Evolutionary conservation across 2,329 filamentous ascomycete genomes (phyloP).

Genomic region (Fusarium decemcellulare): DNA sequence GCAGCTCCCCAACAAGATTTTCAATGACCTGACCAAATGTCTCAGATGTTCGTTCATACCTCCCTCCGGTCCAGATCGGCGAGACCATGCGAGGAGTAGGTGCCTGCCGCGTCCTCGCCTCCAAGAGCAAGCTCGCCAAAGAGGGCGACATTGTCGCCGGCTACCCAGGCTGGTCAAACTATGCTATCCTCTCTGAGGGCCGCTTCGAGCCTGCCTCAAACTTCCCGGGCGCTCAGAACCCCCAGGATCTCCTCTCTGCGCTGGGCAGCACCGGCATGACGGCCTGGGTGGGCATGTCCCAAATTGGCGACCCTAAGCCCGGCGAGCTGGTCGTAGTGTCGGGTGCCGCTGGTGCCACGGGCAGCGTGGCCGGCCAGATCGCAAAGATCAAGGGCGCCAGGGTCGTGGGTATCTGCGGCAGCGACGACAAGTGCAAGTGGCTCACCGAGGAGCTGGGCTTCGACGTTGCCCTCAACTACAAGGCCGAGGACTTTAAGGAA

Average conservation of each 20-base stretch:
- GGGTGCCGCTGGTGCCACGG: conserved; percentile 84
- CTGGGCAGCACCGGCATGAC: conserved; percentile 80
- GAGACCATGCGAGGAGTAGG: conserved; percentile 76
- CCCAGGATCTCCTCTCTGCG: conserved; percentile 73
- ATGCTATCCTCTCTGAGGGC: conserved; percentile 70
- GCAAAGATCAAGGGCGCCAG: conserved; percentile 77
- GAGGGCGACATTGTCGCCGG: conserved; percentile 71
- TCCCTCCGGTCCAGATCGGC: conserved; percentile 77
- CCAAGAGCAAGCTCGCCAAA: conserved; percentile 67
- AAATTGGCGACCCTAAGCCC: conserved; percentile 76
- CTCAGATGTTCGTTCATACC: conserved; percentile 68
- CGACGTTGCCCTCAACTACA: conserved; percentile 79
- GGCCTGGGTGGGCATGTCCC: conserved; percentile 81
- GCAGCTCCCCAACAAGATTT: background rate
- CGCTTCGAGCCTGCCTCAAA: conserved; percentile 58
- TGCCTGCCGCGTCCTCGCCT: conserved; percentile 74
- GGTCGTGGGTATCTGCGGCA: conserved; percentile 77
- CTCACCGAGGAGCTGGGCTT: conserved; percentile 75
- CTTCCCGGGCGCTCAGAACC: conserved; percentile 57
- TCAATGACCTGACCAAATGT: conserved; percentile 1
- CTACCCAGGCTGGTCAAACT: conserved; percentile 75
- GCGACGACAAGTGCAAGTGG: conserved; percentile 77
- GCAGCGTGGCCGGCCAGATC: conserved; percentile 83
- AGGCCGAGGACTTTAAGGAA: conserved; percentile 71
- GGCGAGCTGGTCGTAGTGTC: conserved; percentile 84